Conservation (phyloP, 495 filamentous ascomycete genomes). For the Aspergillus ostianus region DNA sequence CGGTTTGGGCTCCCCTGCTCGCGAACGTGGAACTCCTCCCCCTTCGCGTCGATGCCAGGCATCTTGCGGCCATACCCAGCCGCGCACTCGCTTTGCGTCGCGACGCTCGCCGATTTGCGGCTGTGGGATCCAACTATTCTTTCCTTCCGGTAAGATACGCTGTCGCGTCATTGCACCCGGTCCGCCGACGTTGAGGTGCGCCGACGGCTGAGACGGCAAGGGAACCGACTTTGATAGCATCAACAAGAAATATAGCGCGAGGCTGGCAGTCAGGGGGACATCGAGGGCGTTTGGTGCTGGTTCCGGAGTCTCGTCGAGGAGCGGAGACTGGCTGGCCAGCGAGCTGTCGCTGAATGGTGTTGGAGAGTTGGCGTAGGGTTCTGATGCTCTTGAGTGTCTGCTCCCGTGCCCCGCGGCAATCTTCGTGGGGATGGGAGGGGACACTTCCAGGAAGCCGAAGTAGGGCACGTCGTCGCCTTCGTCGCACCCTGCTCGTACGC, state of each 20-base stretch:
- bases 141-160: constrained; percentile 58
- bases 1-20: constrained; percentile 20
- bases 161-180: constrained; percentile 74
- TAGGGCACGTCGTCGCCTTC: constrained; percentile 64
- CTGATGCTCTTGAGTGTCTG: background rate
- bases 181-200: constrained; percentile 76
- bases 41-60: constrained; percentile 57
- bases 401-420: constrained; percentile 24
- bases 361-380: constrained; percentile 18
- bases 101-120: constrained; percentile 78
- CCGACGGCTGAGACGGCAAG: constrained; percentile 62
- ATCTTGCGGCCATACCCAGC: constrained; percentile 85
- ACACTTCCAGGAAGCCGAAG: constrained; percentile 82
- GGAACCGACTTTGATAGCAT: constrained; percentile 80
- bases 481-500: constrained; percentile 76
- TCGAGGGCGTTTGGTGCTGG: constrained; percentile 22
- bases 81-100: constrained; percentile 75
- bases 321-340: constrained; percentile 21
- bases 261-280: constrained; percentile 62
- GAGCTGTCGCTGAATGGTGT: constrained; percentile 22
- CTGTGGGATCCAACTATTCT: constrained; percentile 86
- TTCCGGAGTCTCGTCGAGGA: constrained; percentile 15
- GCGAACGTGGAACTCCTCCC: constrained; percentile 30
- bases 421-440: constrained; percentile 55
- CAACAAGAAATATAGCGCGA: constrained; percentile 75